Conservation (phyloP, 2,329 filamentous ascomycete genomes). For the Esteya vermicola region DNA sequence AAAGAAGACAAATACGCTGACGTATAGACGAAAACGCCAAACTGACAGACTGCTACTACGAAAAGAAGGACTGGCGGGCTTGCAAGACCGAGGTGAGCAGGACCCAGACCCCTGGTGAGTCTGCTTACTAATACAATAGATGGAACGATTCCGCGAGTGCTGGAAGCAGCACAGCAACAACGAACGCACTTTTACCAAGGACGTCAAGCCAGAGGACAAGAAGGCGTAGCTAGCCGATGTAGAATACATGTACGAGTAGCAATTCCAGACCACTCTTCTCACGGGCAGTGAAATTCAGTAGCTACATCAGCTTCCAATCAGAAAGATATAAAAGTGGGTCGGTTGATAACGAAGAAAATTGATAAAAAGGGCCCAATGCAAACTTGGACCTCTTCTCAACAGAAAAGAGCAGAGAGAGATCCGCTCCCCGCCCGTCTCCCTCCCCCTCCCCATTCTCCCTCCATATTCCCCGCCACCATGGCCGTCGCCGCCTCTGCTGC, state of each 20-base stretch:
- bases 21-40: conserved; percentile 66
- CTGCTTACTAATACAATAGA: conserved; percentile 36
- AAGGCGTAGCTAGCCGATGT: background rate
- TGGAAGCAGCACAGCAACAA: conserved; percentile 89
- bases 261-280: too few species aligned
- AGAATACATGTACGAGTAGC: background rate
- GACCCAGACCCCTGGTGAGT: conserved; percentile 1
- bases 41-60: conserved; percentile 91
- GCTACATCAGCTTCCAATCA: too few species aligned
- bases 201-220: conserved; percentile 26
- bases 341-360: too few species aligned
- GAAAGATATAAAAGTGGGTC: too few species aligned
- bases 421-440: too few species aligned
- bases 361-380: too few species aligned
- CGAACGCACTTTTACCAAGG: conserved; percentile 62
- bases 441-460: too few species aligned
- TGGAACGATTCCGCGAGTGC: conserved; percentile 78
- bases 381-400: too few species aligned
- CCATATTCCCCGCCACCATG: too few species aligned
- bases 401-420: too few species aligned
- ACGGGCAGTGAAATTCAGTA: too few species aligned
- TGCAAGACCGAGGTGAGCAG: conserved; percentile 66
- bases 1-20: background rate
- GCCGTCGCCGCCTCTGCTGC: too few species aligned
- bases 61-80: conserved; percentile 87